Evolutionary conservation across 495 filamentous ascomycete species (phyloP).

Genomic region (Penicillium canariense): DNA sequence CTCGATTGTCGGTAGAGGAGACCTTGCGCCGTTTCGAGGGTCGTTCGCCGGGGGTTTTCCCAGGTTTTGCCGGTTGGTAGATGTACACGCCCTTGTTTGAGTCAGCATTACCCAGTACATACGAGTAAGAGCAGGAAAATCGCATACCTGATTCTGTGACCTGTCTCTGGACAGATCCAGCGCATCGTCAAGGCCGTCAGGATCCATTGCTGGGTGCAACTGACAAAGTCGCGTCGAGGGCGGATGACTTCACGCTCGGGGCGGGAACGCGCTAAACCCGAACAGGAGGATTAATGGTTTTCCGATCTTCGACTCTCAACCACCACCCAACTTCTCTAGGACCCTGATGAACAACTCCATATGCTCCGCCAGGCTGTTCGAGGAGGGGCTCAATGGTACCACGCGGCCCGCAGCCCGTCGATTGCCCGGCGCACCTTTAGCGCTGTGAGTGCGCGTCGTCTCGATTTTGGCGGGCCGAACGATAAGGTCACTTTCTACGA

Average conservation of each 20-base stretch:
- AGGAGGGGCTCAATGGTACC: slow-evolving; percentile 47
- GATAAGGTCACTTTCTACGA: slow-evolving; percentile 48
- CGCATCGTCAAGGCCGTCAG: slow-evolving; percentile 29
- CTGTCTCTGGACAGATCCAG: slow-evolving; percentile 28
- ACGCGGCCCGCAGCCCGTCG: slow-evolving; percentile 37
- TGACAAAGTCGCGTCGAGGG: slow-evolving; percentile 21
- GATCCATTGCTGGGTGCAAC: slow-evolving; percentile 27
- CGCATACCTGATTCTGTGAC: slow-evolving; percentile 50
- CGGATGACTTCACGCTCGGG: slow-evolving; percentile 22
- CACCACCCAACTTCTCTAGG: slow-evolving; percentile 4
- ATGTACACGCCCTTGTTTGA: slow-evolving; percentile 63
- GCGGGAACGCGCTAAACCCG: slow-evolving; percentile 35
- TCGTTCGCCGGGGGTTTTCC: slow-evolving; percentile 40
- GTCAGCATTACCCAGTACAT: slow-evolving; percentile 12
- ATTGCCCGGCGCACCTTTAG: slow-evolving; percentile 34
- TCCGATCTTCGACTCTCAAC: slow-evolving; percentile 21
- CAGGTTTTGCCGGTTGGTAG: slow-evolving; percentile 53
- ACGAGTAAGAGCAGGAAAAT: background rate
- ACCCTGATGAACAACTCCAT: slow-evolving; percentile 39
- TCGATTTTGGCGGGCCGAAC: slow-evolving; percentile 41
- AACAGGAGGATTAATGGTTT: slow-evolving; percentile 31
- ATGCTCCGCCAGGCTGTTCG: slow-evolving; percentile 50
- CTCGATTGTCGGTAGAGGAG: slow-evolving; percentile 22
- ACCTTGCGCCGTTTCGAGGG: slow-evolving; percentile 66
- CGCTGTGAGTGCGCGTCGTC: slow-evolving; percentile 32